These are phyloP conservation scores for Sugiyamaella japonica DNA, from an alignment of 1,139 yeast genomes.

Conservation along the genomic window DNA sequence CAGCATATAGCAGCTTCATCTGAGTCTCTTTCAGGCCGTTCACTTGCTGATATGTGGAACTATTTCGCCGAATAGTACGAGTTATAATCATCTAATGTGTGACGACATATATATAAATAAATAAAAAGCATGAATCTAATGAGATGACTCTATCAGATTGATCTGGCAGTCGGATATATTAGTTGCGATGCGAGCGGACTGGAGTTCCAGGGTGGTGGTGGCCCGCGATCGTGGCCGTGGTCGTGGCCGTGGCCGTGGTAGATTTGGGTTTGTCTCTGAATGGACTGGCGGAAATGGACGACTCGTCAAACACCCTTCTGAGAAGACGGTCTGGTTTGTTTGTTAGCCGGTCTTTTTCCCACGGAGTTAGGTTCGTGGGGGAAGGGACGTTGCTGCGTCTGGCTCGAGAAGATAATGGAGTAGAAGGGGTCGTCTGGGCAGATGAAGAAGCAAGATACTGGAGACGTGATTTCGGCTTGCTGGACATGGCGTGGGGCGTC, in stretches of 20 bases:
- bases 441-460: background rate
- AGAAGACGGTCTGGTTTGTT: slow-evolving; percentile 21
- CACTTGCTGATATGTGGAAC: slow-evolving; percentile 16
- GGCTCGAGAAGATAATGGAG: background rate
- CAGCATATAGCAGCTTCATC: background rate
- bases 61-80: slow-evolving; percentile 10
- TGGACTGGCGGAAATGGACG: slow-evolving; percentile 17
- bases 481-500: background rate
- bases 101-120: slow-evolving; percentile 3
- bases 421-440: background rate
- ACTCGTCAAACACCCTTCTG: slow-evolving; percentile 20
- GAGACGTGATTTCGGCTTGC: background rate
- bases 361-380: slow-evolving; percentile 26
- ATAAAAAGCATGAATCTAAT: background rate
- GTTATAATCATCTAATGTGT: slow-evolving; percentile 4
- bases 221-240: no score
- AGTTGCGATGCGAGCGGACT: background rate
- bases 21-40: slow-evolving; percentile 4
- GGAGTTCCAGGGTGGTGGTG: slow-evolving; percentile 5
- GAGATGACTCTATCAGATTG: background rate
- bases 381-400: background rate
- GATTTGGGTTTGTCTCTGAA: slow-evolving; percentile 10
- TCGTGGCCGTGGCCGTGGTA: no score
- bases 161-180: background rate
- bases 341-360: slow-evolving; percentile 32